Conservation (phyloP, 371 early-diverging fungal genomes). For the Gilbertella persicaria region DNA sequence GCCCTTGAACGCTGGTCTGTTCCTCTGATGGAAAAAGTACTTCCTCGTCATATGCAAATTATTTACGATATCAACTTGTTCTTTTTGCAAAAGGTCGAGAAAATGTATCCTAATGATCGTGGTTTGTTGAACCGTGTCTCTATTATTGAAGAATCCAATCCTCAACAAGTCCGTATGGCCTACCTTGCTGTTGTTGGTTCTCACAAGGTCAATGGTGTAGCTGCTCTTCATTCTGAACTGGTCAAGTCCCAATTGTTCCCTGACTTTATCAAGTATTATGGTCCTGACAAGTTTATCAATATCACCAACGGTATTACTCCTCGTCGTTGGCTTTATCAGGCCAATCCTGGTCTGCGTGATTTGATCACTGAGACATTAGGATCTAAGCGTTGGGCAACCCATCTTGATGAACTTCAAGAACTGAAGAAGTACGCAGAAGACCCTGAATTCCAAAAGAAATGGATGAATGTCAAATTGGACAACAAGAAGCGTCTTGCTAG, state of each 20-base stretch:
- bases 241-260: constrained; percentile 81
- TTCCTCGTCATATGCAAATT: constrained; percentile 93
- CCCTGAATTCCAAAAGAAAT: constrained; percentile 70
- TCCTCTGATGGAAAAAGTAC: constrained; percentile 81
- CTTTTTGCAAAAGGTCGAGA: constrained; percentile 91
- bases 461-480: constrained; percentile 83
- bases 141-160: constrained; percentile 85
- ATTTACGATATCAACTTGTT: constrained; percentile 95
- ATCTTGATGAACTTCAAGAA: constrained; percentile 63
- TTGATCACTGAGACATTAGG: constrained; percentile 82
- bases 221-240: constrained; percentile 87
- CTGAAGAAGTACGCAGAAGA: constrained; percentile 65
- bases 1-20: constrained; percentile 95
- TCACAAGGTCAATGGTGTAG: constrained; percentile 94
- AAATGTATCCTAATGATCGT: constrained; percentile 80
- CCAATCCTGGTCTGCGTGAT: constrained; percentile 79
- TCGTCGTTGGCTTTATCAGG: constrained; percentile 91
- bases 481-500: constrained; percentile 89
- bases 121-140: constrained; percentile 85
- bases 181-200: constrained; percentile 72
- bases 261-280: constrained; percentile 85
- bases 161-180: constrained; percentile 91
- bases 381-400: constrained; percentile 64
- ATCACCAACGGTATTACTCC: constrained; percentile 96
- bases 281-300: constrained; percentile 83